Percentiles rank a stretch among this genome's conserved stretches.
Evolutionary conservation across 495 filamentous ascomycete genomes (phyloP).

Genomic region (Penicillium canescens): DNA sequence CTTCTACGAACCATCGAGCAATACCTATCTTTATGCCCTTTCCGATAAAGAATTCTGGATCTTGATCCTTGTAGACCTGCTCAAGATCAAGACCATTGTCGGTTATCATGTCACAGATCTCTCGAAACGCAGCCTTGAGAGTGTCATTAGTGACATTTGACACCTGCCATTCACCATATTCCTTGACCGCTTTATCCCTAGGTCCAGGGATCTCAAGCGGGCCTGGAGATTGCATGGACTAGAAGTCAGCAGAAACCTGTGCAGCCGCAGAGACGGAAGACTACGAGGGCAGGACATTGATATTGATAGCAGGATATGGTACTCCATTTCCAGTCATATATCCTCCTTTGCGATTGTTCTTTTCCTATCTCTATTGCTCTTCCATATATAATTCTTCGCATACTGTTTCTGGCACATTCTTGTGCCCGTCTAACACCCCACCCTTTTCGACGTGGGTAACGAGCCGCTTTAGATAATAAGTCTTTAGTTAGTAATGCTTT

Average conservation of each 20-base stretch:
- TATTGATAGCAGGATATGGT: conserved; percentile 19
- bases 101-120: conserved; percentile 17
- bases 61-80: conserved; percentile 23
- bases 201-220: conserved; percentile 7
- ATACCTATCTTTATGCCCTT: conserved; percentile 26
- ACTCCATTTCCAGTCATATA: conserved; percentile 1
- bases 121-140: conserved; percentile 19
- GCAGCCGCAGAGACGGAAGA: background rate
- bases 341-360: conserved; percentile 7
- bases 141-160: conserved; percentile 15
- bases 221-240: background rate
- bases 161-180: conserved; percentile 24
- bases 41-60: conserved; percentile 27
- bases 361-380: conserved; percentile 25
- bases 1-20: conserved; percentile 26
- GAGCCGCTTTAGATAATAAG: conserved; percentile 21
- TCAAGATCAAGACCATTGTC: conserved; percentile 24
- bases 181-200: conserved; percentile 20
- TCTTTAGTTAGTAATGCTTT: conserved; percentile 29
- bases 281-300: conserved; percentile 20
- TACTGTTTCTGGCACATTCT: conserved; percentile 24
- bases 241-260: background rate
- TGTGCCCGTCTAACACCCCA: conserved; percentile 21
- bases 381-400: conserved; percentile 26
- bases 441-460: conserved; percentile 20